A percentile compares a stretch with the other conserved stretches of the same genome.
These are phyloP conservation scores for Geranomyces michiganensis DNA, from an alignment of 192 early-diverging fungal genomes.

Conservation along the genomic window DNA sequence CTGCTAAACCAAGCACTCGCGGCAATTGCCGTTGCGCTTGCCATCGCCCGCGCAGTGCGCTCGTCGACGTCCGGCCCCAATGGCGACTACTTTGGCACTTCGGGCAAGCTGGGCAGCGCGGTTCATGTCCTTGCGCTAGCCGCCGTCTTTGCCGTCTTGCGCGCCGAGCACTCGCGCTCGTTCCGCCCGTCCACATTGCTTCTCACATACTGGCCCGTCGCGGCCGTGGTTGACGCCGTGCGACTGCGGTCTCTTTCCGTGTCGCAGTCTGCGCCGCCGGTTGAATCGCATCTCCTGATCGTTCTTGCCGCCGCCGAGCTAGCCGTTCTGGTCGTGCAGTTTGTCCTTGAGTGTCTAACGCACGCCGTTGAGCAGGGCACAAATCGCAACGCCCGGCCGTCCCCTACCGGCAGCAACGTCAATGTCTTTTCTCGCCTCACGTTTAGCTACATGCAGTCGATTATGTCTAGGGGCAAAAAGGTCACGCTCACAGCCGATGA, in stretches of 20 bases:
- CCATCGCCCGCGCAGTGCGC: no score
- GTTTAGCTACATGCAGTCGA: conserved; percentile 35
- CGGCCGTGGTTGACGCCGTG: conserved; percentile 12
- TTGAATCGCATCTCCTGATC: no score
- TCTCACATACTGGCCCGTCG: conserved; percentile 34
- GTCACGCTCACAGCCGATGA: conserved; percentile 22
- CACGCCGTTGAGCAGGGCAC: conserved; percentile 13
- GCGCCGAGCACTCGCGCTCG: conserved; percentile 30
- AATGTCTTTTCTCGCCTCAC: conserved; percentile 39
- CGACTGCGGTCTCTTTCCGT: conserved; percentile 14
- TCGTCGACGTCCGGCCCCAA: no score
- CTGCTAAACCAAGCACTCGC: no score
- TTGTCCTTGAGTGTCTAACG: conserved; percentile 32
- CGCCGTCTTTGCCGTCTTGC: no score
- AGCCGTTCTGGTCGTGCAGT: no score
- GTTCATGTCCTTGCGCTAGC: no score
- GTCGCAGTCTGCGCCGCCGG: no score
- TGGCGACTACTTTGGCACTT: no score
- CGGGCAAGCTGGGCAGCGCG: no score
- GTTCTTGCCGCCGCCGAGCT: no score
- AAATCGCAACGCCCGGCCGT: conserved; percentile 4
- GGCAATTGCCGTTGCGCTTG: no score
- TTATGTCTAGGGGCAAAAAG: conserved; percentile 24
- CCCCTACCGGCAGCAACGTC: conserved; percentile 32
- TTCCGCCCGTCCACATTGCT: conserved; percentile 31